Evolutionary conservation across 2,329 filamentous ascomycete genomes (phyloP).

Genomic region (Neophaeococcomyces aloes): DNA sequence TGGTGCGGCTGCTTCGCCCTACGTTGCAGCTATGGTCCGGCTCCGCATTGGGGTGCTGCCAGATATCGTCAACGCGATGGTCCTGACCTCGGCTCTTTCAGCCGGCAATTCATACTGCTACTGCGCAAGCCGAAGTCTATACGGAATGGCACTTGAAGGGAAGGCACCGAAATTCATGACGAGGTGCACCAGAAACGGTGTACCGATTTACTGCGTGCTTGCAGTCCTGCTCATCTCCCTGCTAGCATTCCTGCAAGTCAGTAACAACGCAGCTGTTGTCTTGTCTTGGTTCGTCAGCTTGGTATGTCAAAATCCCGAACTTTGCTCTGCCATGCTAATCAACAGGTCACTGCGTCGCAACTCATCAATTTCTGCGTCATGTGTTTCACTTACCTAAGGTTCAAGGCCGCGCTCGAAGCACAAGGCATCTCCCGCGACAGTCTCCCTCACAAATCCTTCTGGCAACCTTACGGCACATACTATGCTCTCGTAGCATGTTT

Average conservation of each 20-base stretch:
- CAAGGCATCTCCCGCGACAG: conserved; percentile 58
- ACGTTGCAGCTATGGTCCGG: conserved; percentile 56
- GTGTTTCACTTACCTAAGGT: conserved; percentile 60
- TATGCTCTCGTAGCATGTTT: conserved; percentile 53
- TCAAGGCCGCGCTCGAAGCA: conserved; percentile 56
- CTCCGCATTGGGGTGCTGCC: conserved; percentile 54
- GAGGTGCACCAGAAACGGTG: conserved; percentile 52
- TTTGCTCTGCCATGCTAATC: not conserved
- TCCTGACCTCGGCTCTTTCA: conserved; percentile 57
- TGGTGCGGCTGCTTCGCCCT: conserved; percentile 59
- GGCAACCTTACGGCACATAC: conserved; percentile 63
- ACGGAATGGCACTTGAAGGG: conserved; percentile 57
- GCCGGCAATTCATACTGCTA: conserved; percentile 61
- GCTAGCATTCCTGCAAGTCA: conserved; percentile 64
- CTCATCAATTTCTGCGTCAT: conserved; percentile 63
- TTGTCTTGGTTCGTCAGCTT: conserved; percentile 63
- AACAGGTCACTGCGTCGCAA: conserved; percentile 57
- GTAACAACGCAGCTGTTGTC: conserved; percentile 54
- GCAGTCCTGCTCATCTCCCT: conserved; percentile 58
- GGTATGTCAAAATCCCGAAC: conserved; percentile 24
- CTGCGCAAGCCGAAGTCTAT: conserved; percentile 57
- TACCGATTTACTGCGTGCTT: conserved; percentile 63
- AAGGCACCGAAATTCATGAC: conserved; percentile 56
- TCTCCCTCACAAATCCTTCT: conserved; percentile 58
- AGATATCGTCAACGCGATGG: conserved; percentile 62